Evolutionary conservation across 176 grass and related monocot species (phyloP).

Genomic region (Saccharum spontaneum): DNA sequence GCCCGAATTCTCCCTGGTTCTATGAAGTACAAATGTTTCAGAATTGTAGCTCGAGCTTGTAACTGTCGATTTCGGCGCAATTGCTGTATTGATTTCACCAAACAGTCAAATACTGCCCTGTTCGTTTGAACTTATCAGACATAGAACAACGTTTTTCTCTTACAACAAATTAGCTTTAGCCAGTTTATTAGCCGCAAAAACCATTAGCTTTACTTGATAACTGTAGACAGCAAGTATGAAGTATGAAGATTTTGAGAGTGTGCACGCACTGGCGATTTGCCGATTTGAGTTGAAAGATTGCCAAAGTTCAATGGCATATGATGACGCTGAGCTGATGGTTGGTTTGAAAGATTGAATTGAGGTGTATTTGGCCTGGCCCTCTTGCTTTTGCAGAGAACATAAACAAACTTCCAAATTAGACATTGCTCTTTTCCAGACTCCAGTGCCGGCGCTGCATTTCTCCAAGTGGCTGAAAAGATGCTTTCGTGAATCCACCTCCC

Average conservation of each 20-base stretch:
- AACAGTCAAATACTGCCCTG: background rate
- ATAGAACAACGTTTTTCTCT: no score
- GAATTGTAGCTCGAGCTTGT: conserved; percentile 5
- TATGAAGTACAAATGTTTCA: background rate
- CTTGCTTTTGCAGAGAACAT: background rate
- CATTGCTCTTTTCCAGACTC: background rate
- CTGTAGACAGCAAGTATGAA: background rate
- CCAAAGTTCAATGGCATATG: background rate
- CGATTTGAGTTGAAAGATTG: background rate
- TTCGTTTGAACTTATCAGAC: no score
- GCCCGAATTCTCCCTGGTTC: background rate
- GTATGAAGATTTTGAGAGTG: no score
- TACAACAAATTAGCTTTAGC: no score
- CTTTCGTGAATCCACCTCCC: background rate
- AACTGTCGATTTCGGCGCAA: background rate
- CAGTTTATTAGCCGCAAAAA: no score
- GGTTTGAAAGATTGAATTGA: background rate
- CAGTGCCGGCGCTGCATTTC: no score
- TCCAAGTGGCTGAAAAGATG: background rate
- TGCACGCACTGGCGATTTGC: background rate
- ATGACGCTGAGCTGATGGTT: background rate
- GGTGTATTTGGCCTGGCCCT: no score
- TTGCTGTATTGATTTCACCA: background rate
- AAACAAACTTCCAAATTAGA: background rate
- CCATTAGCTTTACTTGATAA: background rate